Evolutionary conservation across 2,329 filamentous ascomycete genomes (phyloP).

Genomic region (Arthrobotrys megalospora): DNA sequence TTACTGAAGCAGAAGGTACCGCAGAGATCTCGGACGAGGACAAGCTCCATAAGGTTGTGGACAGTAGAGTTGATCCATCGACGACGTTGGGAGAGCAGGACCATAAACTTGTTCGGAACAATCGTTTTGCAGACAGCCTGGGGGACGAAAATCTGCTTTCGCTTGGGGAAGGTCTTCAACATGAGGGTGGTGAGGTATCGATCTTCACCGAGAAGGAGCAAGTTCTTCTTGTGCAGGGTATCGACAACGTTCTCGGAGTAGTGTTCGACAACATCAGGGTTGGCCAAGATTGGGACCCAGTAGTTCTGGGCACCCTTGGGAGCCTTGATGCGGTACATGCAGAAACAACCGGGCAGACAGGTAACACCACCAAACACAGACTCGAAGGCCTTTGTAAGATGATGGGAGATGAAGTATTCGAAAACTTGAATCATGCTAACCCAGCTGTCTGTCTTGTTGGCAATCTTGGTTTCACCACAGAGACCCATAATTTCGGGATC

Average conservation of each 20-base stretch:
- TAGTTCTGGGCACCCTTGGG: conserved; percentile 99
- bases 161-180: conserved; percentile 98
- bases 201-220: conserved; percentile 92
- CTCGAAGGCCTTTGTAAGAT: conserved; percentile 96
- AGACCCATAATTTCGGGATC: conserved; percentile 99
- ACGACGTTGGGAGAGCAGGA: conserved; percentile 92
- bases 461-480: conserved; percentile 99
- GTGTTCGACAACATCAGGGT: conserved; percentile 98
- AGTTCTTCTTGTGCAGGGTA: conserved; percentile 96
- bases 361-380: conserved; percentile 99
- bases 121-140: conserved; percentile 99
- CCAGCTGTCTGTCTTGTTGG: conserved; percentile 95
- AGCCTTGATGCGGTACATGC: conserved; percentile 99
- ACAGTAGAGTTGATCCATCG: conserved; percentile 99
- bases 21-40: conserved; percentile 94
- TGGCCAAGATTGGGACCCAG: conserved; percentile 98
- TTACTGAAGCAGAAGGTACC: conserved; percentile 97
- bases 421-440: conserved; percentile 99
- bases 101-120: conserved; percentile 91
- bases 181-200: conserved; percentile 96
- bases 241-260: conserved; percentile 99
- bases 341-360: conserved; percentile 98
- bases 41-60: conserved; percentile 97
- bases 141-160: conserved; percentile 98
- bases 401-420: conserved; percentile 99